phyloP scores from a whole-genome alignment of 2,329 filamentous ascomycete species.

The Falciphora oryzae region DNA sequence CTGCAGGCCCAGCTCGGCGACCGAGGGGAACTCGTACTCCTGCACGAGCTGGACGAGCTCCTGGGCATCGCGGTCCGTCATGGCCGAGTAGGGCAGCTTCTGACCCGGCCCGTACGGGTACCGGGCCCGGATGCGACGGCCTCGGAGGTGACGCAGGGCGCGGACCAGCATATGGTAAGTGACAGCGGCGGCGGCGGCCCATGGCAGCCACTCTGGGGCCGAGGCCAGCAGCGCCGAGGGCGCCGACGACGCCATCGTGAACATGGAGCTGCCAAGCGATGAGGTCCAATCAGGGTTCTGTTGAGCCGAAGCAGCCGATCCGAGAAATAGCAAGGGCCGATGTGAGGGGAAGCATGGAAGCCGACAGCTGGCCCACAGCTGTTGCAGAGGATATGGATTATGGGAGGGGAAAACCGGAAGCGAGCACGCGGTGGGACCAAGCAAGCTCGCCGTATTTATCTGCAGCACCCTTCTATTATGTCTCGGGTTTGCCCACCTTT shows the following conservation, averaged over 20 bases:
- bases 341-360: too few species aligned
- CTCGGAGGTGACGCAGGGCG: neutral
- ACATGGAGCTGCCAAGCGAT: neutral
- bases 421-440: too few species aligned
- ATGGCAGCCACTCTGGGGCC: neutral
- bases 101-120: conserved; percentile 5
- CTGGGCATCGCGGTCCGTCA: conserved; percentile 40
- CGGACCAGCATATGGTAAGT: conserved; percentile 1
- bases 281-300: too few species aligned
- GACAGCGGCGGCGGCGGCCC: neutral
- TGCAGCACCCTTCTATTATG: too few species aligned
- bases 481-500: too few species aligned
- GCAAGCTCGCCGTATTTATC: too few species aligned
- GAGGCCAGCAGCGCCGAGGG: neutral
- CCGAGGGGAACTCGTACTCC: conserved; percentile 31
- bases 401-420: too few species aligned
- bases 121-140: neutral
- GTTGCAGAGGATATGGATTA: too few species aligned
- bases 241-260: neutral
- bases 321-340: too few species aligned
- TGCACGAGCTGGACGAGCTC: conserved; percentile 32
- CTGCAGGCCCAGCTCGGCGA: conserved; percentile 31
- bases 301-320: too few species aligned
- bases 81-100: conserved; percentile 16
- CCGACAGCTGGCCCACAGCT: too few species aligned